phyloP scores from a whole-genome alignment of 2,329 filamentous ascomycete species.

The Endothia cerciana region DNA sequence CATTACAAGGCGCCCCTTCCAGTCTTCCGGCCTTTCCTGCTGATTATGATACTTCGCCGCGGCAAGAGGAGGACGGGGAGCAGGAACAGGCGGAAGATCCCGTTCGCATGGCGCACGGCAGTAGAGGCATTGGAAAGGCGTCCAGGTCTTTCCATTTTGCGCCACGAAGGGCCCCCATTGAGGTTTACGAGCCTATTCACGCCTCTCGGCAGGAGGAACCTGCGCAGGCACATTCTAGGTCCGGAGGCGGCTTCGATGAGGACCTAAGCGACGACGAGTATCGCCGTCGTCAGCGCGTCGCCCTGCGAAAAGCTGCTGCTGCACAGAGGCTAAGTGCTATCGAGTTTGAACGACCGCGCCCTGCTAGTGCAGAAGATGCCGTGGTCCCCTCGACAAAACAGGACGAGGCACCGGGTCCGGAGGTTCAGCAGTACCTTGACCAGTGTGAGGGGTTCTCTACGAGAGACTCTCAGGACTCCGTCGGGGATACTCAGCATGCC shows the following conservation, averaged over 20 bases:
- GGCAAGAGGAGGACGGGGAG: slow-evolving; percentile 3
- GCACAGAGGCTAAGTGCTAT: slow-evolving; percentile 47
- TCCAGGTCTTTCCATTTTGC: slow-evolving; percentile 10
- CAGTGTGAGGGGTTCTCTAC: slow-evolving; percentile 30
- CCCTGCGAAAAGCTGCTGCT: slow-evolving; percentile 45
- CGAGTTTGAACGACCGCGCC: slow-evolving; percentile 37
- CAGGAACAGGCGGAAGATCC: background rate
- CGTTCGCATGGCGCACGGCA: slow-evolving; percentile 28
- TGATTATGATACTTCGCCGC: slow-evolving; percentile 21
- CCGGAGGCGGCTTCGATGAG: slow-evolving; percentile 34
- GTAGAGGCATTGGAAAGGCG: slow-evolving; percentile 3
- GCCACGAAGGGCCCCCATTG: slow-evolving; percentile 10
- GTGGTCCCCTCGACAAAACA: slow-evolving; percentile 41
- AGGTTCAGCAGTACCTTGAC: slow-evolving; percentile 30
- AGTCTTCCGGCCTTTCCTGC: slow-evolving; percentile 42
- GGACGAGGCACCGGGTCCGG: slow-evolving; percentile 27
- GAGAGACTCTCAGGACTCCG: slow-evolving; percentile 30
- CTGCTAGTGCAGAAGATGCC: slow-evolving; percentile 34
- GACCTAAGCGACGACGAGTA: slow-evolving; percentile 42
- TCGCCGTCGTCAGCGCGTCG: slow-evolving; percentile 43
- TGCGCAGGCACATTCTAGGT: background rate
- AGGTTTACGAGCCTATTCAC: slow-evolving; percentile 9
- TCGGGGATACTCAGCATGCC: slow-evolving; percentile 31
- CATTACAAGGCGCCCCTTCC: slow-evolving; percentile 45
- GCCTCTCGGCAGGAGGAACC: background rate